Base-by-base conservation (phyloP, 371 early-diverging fungal genomes). In the Mortierella sp. region DNA sequence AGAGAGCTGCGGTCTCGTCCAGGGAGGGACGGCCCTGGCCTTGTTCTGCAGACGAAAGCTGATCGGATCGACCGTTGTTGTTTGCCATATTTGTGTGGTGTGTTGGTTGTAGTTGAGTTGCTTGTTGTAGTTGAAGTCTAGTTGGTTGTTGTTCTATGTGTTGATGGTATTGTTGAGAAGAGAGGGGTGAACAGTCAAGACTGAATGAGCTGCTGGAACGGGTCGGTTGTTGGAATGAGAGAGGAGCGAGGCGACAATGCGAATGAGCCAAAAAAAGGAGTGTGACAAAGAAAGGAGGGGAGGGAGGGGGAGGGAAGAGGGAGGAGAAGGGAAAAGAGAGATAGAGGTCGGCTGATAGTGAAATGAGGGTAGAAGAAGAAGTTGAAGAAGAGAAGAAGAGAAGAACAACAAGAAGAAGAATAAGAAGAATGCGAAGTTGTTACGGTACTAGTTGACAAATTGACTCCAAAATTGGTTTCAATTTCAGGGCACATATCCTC, bases 21-120 rank as follows among this genome's bases (percentile, higher is more conserved):
- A 77, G 65, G 10, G 72, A 52, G 22, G 75, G 64, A 22, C 70
- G 52, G 41, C 66, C 37, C 24, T 72, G 72, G n/a, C 83, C 83
- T 1, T 31, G 78, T 64, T 78, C 83, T 61, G 78, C 82, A n/a
- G 78, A 66, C n/a, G 82, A 77, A 37, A 82, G 78, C n/a, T 58
- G 75, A 50, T 82, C 80, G 9, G 73, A 76, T 34, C 52, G 66
- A 48, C 63, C 55, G 14, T 40, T 66, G 40, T 37, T 43, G 26
- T 19, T 45, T 13, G 39, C 39, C 39, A 24, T 64, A 55, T 52
- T 76, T 41, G 14, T 66, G 44, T 73, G 47, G 24, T 61, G 61
- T 6, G 19, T 58, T 6, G 22, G 10, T 26, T 24, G 6, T 29
- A 48, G 22, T 14, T 24, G 31, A 16, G 31, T 67, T n/a, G n/a